Percentiles rank a stretch among this genome's conserved stretches.
phyloP scores from a whole-genome alignment of 2,329 filamentous ascomycete genomes.

The Phialophora chinensis region DNA sequence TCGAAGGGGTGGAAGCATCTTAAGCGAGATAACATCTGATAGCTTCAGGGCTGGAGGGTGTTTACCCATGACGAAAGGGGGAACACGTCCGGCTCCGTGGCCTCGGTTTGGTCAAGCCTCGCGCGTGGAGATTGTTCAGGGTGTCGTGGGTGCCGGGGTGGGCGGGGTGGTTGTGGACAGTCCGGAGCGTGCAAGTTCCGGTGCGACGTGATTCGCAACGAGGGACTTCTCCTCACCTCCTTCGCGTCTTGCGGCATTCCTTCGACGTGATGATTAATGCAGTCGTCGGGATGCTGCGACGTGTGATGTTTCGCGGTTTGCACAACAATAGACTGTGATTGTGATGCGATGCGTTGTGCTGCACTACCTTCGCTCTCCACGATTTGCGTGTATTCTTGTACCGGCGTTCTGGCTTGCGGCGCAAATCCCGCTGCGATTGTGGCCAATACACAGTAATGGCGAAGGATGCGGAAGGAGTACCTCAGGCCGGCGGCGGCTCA shows the following conservation, averaged over 20 bases:
- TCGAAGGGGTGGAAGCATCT: constrained; percentile 15
- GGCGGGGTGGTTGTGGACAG: not conserved
- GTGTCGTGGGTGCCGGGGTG: not conserved
- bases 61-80: constrained; percentile 10
- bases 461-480: constrained; percentile 13
- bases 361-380: not conserved
- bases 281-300: not conserved
- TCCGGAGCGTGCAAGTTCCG: constrained; percentile 8
- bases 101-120: not conserved
- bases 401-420: not conserved
- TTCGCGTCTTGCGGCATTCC: constrained; percentile 5
- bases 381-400: not conserved
- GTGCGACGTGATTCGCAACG: constrained; percentile 15
- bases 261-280: constrained; percentile 14
- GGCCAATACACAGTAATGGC: constrained; percentile 3
- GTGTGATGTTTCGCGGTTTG: not conserved
- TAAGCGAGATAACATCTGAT: constrained; percentile 15
- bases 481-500: not conserved
- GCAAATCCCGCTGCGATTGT: not conserved
- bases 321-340: not conserved
- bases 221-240: constrained; percentile 8
- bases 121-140: constrained; percentile 2
- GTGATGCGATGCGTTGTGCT: not conserved
- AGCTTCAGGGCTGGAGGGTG: not conserved
- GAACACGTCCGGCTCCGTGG: constrained; percentile 7